Evolutionary conservation across 129 eudicot species (phyloP).

Genomic region (Escallonia herrerae): DNA sequence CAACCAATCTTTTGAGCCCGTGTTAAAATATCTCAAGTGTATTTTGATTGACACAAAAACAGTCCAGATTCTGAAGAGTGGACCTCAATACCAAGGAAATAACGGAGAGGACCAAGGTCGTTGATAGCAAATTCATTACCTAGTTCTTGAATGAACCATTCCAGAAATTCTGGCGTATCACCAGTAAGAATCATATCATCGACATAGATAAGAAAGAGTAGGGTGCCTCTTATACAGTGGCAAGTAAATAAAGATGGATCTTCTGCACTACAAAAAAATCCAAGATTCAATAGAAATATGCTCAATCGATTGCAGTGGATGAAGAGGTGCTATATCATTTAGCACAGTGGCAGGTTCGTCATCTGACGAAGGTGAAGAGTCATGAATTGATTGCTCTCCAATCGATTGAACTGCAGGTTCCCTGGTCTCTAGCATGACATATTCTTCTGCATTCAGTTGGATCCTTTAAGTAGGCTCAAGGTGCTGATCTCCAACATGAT

Average conservation of each 20-base stretch:
- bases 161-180: background rate
- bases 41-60: background rate
- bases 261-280: background rate
- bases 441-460: background rate
- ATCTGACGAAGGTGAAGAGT: too few relatives aligned
- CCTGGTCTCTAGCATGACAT: too few relatives aligned
- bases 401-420: too few relatives aligned
- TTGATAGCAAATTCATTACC: background rate
- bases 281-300: background rate
- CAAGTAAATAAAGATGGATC: background rate
- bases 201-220: background rate
- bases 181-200: background rate
- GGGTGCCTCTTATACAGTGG: background rate
- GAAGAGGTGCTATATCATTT: background rate
- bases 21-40: background rate
- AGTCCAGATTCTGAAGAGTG: background rate
- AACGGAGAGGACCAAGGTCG: background rate
- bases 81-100: conserved; percentile 3
- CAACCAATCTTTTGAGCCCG: background rate
- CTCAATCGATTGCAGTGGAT: background rate
- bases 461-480: background rate
- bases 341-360: background rate
- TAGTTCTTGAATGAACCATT: background rate
- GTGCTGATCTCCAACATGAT: background rate
- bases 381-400: too few relatives aligned